Percentiles rank a stretch among this genome's conserved stretches.
These are phyloP conservation scores for Cryptococcus floricola DNA, from an alignment of 1,284 basidiomycete species.

Conservation along the genomic window DNA sequence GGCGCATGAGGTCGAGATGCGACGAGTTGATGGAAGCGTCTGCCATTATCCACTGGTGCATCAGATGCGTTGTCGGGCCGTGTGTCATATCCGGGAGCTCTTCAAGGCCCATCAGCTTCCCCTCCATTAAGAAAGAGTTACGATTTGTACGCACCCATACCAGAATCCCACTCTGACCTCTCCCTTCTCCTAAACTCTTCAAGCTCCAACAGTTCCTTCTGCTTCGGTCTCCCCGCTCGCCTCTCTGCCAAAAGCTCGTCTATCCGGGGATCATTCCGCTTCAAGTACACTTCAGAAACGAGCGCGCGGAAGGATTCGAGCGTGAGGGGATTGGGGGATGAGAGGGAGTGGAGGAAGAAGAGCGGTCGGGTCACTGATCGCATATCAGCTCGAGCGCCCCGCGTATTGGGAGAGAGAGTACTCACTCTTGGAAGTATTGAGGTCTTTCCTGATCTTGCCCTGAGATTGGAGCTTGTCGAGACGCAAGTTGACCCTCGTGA, in stretches of 20 bases:
- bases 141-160: conserved; percentile 62
- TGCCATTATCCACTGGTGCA: conserved; percentile 71
- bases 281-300: conserved; percentile 67
- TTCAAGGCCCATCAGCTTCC: conserved; percentile 34
- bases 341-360: conserved; percentile 72
- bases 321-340: conserved; percentile 58
- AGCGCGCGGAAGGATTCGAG: conserved; percentile 67
- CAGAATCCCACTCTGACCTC: conserved; percentile 69
- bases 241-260: conserved; percentile 61
- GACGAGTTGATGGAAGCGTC: conserved; percentile 55
- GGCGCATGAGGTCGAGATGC: conserved; percentile 60
- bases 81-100: conserved; percentile 83
- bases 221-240: conserved; percentile 73
- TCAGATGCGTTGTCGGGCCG: conserved; percentile 63
- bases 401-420: conserved; percentile 1
- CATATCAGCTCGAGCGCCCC: not conserved
- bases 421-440: conserved; percentile 31
- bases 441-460: conserved; percentile 55
- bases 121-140: no score
- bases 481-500: conserved; percentile 66
- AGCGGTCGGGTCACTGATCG: conserved; percentile 63
- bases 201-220: conserved; percentile 63
- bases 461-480: conserved; percentile 63
- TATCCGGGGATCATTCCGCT: conserved; percentile 66
- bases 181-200: conserved; percentile 70